Evolutionary conservation across 2,329 filamentous ascomycete genomes (phyloP), one percentile per base, ranked within the genome.

Genomic region (Escovopsis sp.): DNA sequence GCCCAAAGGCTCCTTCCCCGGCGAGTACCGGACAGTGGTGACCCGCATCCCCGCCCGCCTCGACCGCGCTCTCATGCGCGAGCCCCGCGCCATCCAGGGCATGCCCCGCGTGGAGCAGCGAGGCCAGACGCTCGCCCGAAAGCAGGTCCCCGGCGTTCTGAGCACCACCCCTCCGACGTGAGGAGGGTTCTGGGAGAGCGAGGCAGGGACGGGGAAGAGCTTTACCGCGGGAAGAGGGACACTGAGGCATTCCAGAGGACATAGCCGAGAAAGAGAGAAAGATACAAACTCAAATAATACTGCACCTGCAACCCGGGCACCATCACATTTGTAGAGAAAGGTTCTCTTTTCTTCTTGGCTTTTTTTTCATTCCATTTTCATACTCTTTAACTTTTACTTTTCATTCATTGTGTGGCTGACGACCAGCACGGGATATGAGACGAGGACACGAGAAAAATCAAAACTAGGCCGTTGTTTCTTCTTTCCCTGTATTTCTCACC

Each of bases 31-130:
- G 44, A 61, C 68, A 29, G 67, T 77, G 12, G 66, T 76, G 41
- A 76, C 76, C 11, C 65, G 77, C 50, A 78, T 84, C 32, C 91
- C 91, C 5, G 78, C 84, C 7, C 88, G 84, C 54, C 71, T 98
- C 9, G 91, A 98, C 53, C 74, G 81, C 4, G 74, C 78, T 12
- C 67, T 95, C 37, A 94, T 96, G 86, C 85, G 86, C 58, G 88
- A 95, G 61, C 88, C 88, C 27, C 75, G 88, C 44, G 79, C 84
- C 47, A 89, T 94, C 33, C 86, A 94, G 58, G 88, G 88, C 31
- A 79, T 87, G n/a, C 87, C 87, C 20, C 65, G 74, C 30, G 68
- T 71, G 14, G 71, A 74, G 44, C 66, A 68, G 43, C 65, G 66
- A n/a, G 59, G 68, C 29, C 62, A 62, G 7, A 68, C 69, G 25